Evolutionary conservation across 805 yeast species (phyloP).

Genomic region (Jamesozyma rosinii): DNA sequence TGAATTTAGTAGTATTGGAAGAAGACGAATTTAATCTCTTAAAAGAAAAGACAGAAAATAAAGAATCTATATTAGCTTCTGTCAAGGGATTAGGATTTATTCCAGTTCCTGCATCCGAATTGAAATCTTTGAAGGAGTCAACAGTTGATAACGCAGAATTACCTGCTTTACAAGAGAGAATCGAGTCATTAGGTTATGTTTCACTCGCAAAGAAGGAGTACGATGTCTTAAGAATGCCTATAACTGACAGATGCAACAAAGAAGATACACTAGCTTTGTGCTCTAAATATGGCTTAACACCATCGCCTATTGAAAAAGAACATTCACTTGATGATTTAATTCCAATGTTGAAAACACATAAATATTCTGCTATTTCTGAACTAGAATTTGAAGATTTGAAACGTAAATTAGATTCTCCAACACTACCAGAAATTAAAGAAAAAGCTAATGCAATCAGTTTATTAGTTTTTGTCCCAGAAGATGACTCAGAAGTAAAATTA

Average conservation of each 20-base stretch:
- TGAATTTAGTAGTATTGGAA: slow-evolving; percentile 11
- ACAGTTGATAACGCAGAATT: slow-evolving; percentile 5
- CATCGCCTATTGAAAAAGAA: slow-evolving; percentile 7
- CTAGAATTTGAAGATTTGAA: neutral
- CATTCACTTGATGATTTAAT: slow-evolving; percentile 14
- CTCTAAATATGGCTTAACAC: slow-evolving; percentile 10
- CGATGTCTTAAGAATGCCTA: slow-evolving; percentile 4
- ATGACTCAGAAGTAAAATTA: neutral
- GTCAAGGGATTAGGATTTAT: slow-evolving; percentile 11
- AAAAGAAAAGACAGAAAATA: slow-evolving; percentile 5
- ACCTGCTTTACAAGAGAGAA: slow-evolving; percentile 7
- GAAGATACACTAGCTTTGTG: slow-evolving; percentile 12
- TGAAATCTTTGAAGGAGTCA: slow-evolving; percentile 5
- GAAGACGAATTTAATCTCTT: slow-evolving; percentile 9
- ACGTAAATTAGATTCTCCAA: neutral
- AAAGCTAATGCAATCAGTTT: neutral
- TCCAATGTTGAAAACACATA: slow-evolving; percentile 8
- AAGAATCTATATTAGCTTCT: slow-evolving; percentile 8
- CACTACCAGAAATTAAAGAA: neutral
- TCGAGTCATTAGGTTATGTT: slow-evolving; percentile 9
- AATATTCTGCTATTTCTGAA: slow-evolving; percentile 11
- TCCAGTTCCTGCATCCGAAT: slow-evolving; percentile 11
- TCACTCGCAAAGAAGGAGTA: slow-evolving; percentile 8
- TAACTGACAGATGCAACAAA: slow-evolving; percentile 5
- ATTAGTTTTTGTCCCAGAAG: neutral